Conservation (phyloP, 441 rosid genomes). For the Iberis amara region DNA sequence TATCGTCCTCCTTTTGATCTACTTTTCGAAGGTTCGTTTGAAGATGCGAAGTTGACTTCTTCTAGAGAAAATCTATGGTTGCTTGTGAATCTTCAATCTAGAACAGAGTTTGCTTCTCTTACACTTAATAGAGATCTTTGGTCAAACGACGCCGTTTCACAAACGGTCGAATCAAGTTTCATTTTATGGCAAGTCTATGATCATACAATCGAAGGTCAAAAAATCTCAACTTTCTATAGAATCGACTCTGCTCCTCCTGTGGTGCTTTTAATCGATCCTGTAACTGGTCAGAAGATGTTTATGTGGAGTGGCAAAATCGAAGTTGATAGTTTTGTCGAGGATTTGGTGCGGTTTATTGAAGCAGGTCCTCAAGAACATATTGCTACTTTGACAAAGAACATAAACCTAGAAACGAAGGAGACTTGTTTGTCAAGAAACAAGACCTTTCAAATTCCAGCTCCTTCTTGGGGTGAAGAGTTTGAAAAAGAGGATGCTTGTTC, state of each 20-base stretch:
- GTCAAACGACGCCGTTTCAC: slow-evolving; percentile 6
- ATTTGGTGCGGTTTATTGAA: slow-evolving; percentile 1
- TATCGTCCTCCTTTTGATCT: slow-evolving; percentile 49
- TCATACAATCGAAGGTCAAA: background rate
- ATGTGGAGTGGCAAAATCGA: slow-evolving; percentile 23
- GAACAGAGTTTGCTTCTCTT: slow-evolving; percentile 6
- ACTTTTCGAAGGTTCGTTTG: slow-evolving; percentile 13
- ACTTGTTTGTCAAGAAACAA: slow-evolving; percentile 27
- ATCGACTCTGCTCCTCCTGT: slow-evolving; percentile 15
- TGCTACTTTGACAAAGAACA: slow-evolving; percentile 15
- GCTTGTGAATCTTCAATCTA: slow-evolving; percentile 16
- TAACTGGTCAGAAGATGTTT: slow-evolving; percentile 28
- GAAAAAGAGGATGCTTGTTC: too few species aligned
- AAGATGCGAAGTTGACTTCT: background rate
- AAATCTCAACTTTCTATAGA: slow-evolving; percentile 9
- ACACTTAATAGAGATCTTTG: slow-evolving; percentile 17
- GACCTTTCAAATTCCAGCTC: slow-evolving; percentile 26
- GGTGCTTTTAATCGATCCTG: slow-evolving; percentile 22
- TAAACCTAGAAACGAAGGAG: background rate
- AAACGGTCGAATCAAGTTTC: background rate
- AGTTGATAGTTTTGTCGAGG: slow-evolving; percentile 19
- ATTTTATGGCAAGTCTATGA: slow-evolving; percentile 13
- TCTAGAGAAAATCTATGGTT: background rate
- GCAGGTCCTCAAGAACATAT: slow-evolving; percentile 10
- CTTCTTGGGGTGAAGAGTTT: background rate